Conservation (phyloP, 2,329 filamentous ascomycete species). For the Xylariaceae sp. region DNA sequence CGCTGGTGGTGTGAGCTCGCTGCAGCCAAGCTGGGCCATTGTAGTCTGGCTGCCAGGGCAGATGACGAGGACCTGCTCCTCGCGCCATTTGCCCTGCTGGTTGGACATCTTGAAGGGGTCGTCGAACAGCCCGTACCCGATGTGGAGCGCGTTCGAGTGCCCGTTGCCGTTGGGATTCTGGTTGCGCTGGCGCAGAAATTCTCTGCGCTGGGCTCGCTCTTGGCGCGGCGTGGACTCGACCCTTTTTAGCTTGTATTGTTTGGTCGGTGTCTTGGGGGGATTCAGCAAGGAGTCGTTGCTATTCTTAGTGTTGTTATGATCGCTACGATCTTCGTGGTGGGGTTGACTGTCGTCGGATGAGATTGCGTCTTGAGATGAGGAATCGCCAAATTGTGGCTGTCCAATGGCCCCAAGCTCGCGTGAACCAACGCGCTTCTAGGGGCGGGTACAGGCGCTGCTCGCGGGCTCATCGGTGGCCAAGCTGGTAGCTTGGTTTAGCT, state of each 20-base stretch:
- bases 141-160: not conserved
- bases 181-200: constrained; percentile 14
- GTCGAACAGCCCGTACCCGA: not conserved
- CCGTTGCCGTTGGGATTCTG: not conserved
- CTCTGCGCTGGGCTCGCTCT: constrained; percentile 29
- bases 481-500: not conserved
- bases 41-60: constrained; percentile 88
- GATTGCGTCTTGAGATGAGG: constrained; percentile 13
- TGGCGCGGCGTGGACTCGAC: constrained; percentile 21
- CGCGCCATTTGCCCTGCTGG: constrained; percentile 66
- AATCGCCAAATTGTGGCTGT: constrained; percentile 21
- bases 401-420: constrained; percentile 32
- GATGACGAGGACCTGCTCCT: constrained; percentile 73
- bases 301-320: not conserved
- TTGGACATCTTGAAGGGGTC: constrained; percentile 54
- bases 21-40: constrained; percentile 87
- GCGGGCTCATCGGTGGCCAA: constrained; percentile 5
- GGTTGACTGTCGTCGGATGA: not conserved
- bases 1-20: constrained; percentile 89
- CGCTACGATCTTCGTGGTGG: not conserved
- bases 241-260: not conserved
- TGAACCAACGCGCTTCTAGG: constrained; percentile 31
- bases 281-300: not conserved
- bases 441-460: constrained; percentile 19
- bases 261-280: constrained; percentile 7